Base-by-base conservation (phyloP, 106 monocot genomes). In the Acorus calamus region DNA sequence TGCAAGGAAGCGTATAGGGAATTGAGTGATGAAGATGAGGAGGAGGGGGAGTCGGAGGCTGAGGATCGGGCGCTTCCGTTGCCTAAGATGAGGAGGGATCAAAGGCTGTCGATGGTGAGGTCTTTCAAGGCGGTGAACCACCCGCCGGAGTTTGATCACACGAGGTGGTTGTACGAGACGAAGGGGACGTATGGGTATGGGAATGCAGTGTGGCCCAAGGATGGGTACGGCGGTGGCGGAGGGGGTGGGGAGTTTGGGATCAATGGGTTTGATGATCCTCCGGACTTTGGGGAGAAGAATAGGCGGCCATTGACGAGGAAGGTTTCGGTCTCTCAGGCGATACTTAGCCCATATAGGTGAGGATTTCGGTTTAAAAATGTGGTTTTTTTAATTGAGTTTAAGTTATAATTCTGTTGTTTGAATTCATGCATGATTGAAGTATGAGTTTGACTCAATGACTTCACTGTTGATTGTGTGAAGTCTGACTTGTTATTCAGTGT, bases 141-240 rank as follows among this genome's bases (percentile, higher is more conserved):
- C 51, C 66, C 76, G 2, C 28, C 73, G 0, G 89, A 89, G n/a
- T 85, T 85, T 28, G 89, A 89, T 65, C 84, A 89, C 56, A 77
- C 71, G 4, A 52, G 84, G 2, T 89, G 89, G 89, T 71, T 89
- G 8, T 89, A 78, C 43, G 84, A 89, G 89, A 85, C 85, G 10
- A 84, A 82, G 54, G 89, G 89, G 45, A 89, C 89, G 2, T 89
- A 89, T 46, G 89, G 89, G 4, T 89, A 89, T 11, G 89, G 89
- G 50, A 89, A 89, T 47, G 89, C 89, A 3, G 62, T 89, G 41
- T 85, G 89, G 89, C 89, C 89, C 0, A 82, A 82, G 55, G 85
- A 79, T 11, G 83, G 77, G 7, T 54, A 69, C 54, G 66, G 68
- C 8, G 76, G 62, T 13, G 68, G 62, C 2, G 66, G 66, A 8